These are phyloP conservation scores for Tillandsia fasciculata DNA, from an alignment of 176 grass and related monocot genomes.

Conservation along the genomic window DNA sequence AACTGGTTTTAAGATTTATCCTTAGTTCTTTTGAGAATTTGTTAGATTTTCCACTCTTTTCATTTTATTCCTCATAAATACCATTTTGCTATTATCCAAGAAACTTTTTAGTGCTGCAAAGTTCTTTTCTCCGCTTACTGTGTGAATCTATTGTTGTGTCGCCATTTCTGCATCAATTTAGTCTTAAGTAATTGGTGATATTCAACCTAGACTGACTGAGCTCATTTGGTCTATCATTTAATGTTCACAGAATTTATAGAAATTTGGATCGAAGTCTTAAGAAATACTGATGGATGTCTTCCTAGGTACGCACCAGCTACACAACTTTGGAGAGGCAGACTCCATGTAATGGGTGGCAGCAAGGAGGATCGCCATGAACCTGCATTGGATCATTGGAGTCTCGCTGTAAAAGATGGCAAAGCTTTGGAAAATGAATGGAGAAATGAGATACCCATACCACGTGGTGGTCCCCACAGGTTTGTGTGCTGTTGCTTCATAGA, in stretches of 20 bases:
- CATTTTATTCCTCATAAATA: no score
- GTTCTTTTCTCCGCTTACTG: no score
- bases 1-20: no score
- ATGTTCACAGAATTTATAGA: not conserved
- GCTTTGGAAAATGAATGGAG: slow-evolving; percentile 80
- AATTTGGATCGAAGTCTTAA: not conserved
- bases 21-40: no score
- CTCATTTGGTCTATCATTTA: not conserved
- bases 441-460: slow-evolving; percentile 73
- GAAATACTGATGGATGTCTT: slow-evolving; percentile 1
- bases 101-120: no score
- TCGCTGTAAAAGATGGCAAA: slow-evolving; percentile 81
- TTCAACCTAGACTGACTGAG: no score
- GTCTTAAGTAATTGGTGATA: no score
- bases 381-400: slow-evolving; percentile 90
- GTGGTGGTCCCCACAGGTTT: slow-evolving; percentile 90
- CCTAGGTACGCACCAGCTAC: slow-evolving; percentile 94
- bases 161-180: no score
- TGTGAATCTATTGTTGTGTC: no score
- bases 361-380: slow-evolving; percentile 91
- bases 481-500: not conserved
- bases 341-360: slow-evolving; percentile 99
- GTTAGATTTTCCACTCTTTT: no score
- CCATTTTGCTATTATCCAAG: no score
- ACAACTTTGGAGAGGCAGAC: slow-evolving; percentile 87